Conservation (phyloP, 108 stramenopile genomes). For the Skeletonema tropicum region DNA sequence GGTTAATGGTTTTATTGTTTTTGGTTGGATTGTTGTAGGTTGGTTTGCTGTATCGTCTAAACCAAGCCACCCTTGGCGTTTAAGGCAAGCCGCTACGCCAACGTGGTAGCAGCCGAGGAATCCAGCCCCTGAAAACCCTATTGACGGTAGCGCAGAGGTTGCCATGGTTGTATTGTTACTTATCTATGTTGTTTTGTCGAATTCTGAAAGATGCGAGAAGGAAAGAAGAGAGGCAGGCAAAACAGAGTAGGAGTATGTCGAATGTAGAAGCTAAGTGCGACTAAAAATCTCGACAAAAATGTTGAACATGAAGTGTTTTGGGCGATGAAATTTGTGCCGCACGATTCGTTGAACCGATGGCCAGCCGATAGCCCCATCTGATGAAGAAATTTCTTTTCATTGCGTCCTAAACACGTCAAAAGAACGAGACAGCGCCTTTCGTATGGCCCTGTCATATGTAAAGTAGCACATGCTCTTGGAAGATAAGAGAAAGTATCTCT, state of each 20-base stretch:
- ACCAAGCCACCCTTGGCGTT: conserved; percentile 31
- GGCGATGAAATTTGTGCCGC: background rate
- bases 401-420: background rate
- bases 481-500: background rate
- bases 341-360: background rate
- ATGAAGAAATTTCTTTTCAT: background rate
- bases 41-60: conserved; percentile 1
- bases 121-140: conserved; percentile 65
- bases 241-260: too few species aligned
- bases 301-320: background rate
- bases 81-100: conserved; percentile 58
- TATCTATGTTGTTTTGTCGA: too few species aligned
- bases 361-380: background rate
- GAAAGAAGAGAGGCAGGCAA: too few species aligned
- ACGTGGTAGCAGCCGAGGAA: conserved; percentile 73
- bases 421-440: background rate
- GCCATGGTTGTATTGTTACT: background rate
- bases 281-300: background rate
- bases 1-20: background rate
- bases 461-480: background rate
- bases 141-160: conserved; percentile 15
- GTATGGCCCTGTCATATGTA: background rate
- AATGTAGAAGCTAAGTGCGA: too few species aligned
- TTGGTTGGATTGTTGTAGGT: background rate
- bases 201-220: too few species aligned